Evolutionary conservation across 768 basidiomycete species (phyloP).

Genomic region (Suillus variegatus): DNA sequence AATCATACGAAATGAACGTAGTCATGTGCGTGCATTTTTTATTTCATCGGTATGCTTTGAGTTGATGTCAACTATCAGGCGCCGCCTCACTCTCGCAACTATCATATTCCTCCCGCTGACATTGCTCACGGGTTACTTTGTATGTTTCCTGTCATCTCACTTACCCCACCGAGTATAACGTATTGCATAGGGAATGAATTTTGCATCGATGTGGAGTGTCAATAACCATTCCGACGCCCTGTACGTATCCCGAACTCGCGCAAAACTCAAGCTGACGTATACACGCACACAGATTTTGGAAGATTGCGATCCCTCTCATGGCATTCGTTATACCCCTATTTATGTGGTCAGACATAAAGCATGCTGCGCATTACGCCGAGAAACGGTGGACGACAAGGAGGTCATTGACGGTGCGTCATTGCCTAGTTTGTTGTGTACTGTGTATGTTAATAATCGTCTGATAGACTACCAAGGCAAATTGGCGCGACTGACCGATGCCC

Average conservation of each 20-base stretch:
- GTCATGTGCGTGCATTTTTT: constrained; percentile 52
- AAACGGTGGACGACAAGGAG: constrained; percentile 38
- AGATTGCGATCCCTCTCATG: constrained; percentile 62
- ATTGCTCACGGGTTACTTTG: constrained; percentile 71
- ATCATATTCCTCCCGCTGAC: constrained; percentile 74
- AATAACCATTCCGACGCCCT: constrained; percentile 45
- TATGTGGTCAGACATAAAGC: constrained; percentile 45
- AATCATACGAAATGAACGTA: constrained; percentile 75
- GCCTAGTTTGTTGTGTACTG: not conserved
- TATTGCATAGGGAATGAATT: constrained; percentile 65
- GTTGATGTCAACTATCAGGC: constrained; percentile 37
- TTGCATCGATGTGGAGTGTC: constrained; percentile 51
- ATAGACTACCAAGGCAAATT: not conserved
- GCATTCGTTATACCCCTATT: constrained; percentile 45
- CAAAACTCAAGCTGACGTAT: constrained; percentile 14
- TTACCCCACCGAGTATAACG: constrained; percentile 21
- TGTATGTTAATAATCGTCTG: not conserved
- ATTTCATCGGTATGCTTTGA: constrained; percentile 3
- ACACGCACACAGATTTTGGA: constrained; percentile 57
- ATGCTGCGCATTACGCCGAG: constrained; percentile 45
- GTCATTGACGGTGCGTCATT: constrained; percentile 32
- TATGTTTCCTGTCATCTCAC: constrained; percentile 32
- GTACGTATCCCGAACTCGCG: no score
- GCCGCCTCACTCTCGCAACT: constrained; percentile 64
- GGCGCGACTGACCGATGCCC: not conserved